A percentile compares a stretch with the other conserved stretches of the same genome.
These are phyloP conservation scores for Geotrichum aggregatum DNA, from an alignment of 1,139 yeast species.

Conservation along the genomic window DNA sequence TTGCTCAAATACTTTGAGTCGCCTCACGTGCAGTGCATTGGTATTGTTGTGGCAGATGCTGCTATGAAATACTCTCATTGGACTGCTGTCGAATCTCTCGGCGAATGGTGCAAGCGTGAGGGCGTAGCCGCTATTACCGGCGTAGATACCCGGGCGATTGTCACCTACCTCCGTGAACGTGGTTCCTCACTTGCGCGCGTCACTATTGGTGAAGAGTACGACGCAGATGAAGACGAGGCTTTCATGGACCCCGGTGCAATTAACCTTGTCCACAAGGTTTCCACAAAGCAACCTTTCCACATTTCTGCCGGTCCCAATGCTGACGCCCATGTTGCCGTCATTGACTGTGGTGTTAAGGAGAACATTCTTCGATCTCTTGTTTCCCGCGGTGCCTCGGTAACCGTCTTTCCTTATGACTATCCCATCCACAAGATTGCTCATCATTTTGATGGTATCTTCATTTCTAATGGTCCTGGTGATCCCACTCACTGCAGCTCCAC, in stretches of 20 bases:
- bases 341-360: constrained; percentile 98
- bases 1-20: constrained; percentile 87
- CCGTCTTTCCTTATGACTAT: constrained; percentile 94
- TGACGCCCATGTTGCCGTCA: constrained; percentile 75
- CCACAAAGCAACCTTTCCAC: constrained; percentile 94
- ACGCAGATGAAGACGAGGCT: constrained; percentile 87
- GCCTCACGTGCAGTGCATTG: constrained; percentile 87
- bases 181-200: constrained; percentile 92
- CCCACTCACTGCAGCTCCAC: constrained; percentile 90
- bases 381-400: constrained; percentile 89
- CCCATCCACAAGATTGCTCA: constrained; percentile 87
- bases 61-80: constrained; percentile 95
- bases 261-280: constrained; percentile 87
- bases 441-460: constrained; percentile 89
- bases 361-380: constrained; percentile 90
- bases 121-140: constrained; percentile 97
- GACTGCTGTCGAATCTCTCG: constrained; percentile 96
- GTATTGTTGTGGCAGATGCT: constrained; percentile 92
- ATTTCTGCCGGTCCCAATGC: constrained; percentile 56
- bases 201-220: constrained; percentile 84
- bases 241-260: constrained; percentile 89
- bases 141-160: constrained; percentile 93
- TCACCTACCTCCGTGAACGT: constrained; percentile 85
- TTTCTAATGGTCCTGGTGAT: constrained; percentile 98
- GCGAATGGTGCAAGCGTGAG: constrained; percentile 93